These are phyloP conservation scores for Leptographium lundbergii DNA, from an alignment of 2,329 filamentous ascomycete species.

Conservation along the genomic window DNA sequence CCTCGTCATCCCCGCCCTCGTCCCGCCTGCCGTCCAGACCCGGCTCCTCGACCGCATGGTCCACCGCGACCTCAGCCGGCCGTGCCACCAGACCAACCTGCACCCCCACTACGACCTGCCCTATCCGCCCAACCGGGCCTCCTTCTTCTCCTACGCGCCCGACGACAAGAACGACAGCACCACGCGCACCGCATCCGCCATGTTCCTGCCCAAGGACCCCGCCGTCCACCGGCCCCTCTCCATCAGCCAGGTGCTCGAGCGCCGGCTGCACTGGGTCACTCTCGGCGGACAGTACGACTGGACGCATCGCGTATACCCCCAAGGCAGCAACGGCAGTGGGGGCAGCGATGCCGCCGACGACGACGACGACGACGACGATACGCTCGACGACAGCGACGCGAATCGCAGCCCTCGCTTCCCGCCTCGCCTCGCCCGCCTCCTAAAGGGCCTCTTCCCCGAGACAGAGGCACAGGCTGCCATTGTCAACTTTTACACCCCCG, in stretches of 20 bases:
- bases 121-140: slow-evolving; percentile 20
- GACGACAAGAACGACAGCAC: slow-evolving; percentile 23
- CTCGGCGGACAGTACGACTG: slow-evolving; percentile 95
- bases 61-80: slow-evolving; percentile 51
- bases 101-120: slow-evolving; percentile 23
- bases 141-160: slow-evolving; percentile 42
- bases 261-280: slow-evolving; percentile 84
- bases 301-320: slow-evolving; percentile 74
- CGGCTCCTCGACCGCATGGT: slow-evolving; percentile 60
- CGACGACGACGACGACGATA: slow-evolving; percentile 9
- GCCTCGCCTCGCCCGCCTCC: slow-evolving; percentile 52
- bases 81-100: slow-evolving; percentile 72
- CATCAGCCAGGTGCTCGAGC: slow-evolving; percentile 57
- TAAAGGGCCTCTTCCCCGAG: slow-evolving; percentile 59
- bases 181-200: slow-evolving; percentile 33
- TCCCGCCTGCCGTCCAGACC: slow-evolving; percentile 57
- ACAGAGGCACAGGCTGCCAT: slow-evolving; percentile 82
- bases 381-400: slow-evolving; percentile 21
- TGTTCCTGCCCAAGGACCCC: slow-evolving; percentile 56
- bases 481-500: slow-evolving; percentile 82
- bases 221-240: slow-evolving; percentile 62
- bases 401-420: slow-evolving; percentile 44
- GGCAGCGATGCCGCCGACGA: slow-evolving; percentile 12
- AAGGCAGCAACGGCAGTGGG: slow-evolving; percentile 3
- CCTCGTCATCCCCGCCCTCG: slow-evolving; percentile 59